Evolutionary conservation across 768 basidiomycete genomes (phyloP), one percentile per base, ranked within the genome.

Genomic region (Psilocybe tampanensis): DNA sequence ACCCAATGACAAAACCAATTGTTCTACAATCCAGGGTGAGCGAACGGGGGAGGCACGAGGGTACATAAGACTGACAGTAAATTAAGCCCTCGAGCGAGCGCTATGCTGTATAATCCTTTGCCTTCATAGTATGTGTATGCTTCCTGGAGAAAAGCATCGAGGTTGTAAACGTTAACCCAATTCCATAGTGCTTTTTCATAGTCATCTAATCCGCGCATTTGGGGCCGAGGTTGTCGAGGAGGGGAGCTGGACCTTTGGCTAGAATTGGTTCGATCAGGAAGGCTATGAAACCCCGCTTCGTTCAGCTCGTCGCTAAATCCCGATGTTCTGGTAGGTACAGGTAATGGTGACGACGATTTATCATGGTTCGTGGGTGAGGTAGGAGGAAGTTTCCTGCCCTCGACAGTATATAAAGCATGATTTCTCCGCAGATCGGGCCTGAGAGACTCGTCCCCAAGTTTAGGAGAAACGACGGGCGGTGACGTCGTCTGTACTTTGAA

Each of bases 81-180:
- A 71, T 99, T 98, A n/a, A 99, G 80, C 18, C 92, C 89, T 44
- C 92, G 82, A 8, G 91, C 83, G 19, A 99, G 80, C 12, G 92
- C 92, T 64, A 99, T 99, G 64, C 93, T 95, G 68, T 90, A 98
- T 33, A 98, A 89, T 1, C 97, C 97, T 69, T 97, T 97, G 22
- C 95, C 95, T 68, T 93, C 90, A 69, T 99, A 99, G 71, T 98
- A 99, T 44, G 82, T 80, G 72, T 99, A 98, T 36, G 93, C 93
- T 60, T 98, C 94, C 72, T 96, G 93, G 24, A 99, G 74, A 72
- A 95, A 99, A 8, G 86, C 88, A 66, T 99, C 97, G 36, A 99
- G 81, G 68, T 99, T 98, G 69, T 94, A 94, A 12, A 98, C 94
- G 68, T 99, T 99, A 57, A 98, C 94, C 97, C 97, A 99, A 56